These are phyloP conservation scores for Kernera saxatilis DNA, from an alignment of 345 rosid genomes.

Conservation along the genomic window DNA sequence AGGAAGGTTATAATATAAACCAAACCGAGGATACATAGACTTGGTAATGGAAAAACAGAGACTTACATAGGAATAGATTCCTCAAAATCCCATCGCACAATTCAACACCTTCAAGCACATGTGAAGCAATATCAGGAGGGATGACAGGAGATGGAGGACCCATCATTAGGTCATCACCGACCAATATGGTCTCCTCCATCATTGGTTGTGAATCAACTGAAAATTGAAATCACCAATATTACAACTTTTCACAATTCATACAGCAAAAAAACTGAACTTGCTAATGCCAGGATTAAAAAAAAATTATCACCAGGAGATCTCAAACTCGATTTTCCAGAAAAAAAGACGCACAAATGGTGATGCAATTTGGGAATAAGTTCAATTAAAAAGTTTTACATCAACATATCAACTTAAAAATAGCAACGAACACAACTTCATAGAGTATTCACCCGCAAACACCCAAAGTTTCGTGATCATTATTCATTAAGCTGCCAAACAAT, in stretches of 20 bases:
- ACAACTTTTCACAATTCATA: not conserved
- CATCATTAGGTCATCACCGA: constrained; percentile 90
- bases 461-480: too few relatives aligned
- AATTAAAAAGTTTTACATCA: not conserved
- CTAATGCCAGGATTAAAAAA: not conserved
- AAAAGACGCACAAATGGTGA: not conserved
- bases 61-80: constrained; percentile 87
- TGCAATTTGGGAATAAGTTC: not conserved
- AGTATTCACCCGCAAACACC: not conserved
- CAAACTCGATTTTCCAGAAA: not conserved
- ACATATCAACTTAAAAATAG: not conserved
- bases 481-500: not conserved
- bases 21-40: not conserved
- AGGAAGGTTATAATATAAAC: not conserved
- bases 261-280: not conserved
- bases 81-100: constrained; percentile 79
- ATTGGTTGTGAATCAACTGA: constrained; percentile 86
- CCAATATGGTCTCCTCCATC: constrained; percentile 95
- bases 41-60: not conserved
- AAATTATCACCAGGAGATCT: not conserved
- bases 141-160: constrained; percentile 89
- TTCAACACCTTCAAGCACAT: constrained; percentile 81
- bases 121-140: constrained; percentile 87
- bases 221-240: constrained; percentile 4
- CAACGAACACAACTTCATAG: not conserved